These are phyloP conservation scores for Penicillium bialowiezense DNA, from an alignment of 495 filamentous ascomycete species.

Conservation along the genomic window DNA sequence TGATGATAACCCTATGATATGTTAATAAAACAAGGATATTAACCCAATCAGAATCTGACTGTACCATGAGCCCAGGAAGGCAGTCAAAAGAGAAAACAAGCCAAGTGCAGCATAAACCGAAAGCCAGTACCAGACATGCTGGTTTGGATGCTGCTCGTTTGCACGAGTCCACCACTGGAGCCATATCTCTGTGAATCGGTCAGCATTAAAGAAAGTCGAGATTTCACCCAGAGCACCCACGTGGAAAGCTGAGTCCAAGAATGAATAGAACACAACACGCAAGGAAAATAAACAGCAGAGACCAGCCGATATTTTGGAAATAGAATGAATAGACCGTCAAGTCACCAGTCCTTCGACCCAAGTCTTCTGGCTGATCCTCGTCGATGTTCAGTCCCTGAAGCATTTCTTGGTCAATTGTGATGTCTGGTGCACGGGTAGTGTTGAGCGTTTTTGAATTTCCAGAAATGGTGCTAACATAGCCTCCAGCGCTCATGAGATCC, in stretches of 20 bases:
- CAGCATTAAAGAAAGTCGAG: neutral
- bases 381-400: conserved; percentile 16
- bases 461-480: conserved; percentile 5
- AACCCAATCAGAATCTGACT: too few species aligned
- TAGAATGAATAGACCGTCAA: conserved; percentile 32
- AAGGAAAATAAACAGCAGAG: conserved; percentile 21
- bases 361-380: conserved; percentile 11
- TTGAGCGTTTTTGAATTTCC: neutral
- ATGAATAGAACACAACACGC: conserved; percentile 26
- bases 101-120: conserved; percentile 18
- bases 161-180: conserved; percentile 31
- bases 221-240: too few species aligned
- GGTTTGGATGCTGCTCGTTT: conserved; percentile 23
- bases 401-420: conserved; percentile 20
- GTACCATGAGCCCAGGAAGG: conserved; percentile 17
- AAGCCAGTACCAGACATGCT: conserved; percentile 31
- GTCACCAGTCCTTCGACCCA: conserved; percentile 33
- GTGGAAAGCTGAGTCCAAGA: conserved; percentile 15
- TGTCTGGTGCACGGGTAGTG: conserved; percentile 7
- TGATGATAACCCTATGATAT: conserved; percentile 13
- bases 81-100: conserved; percentile 10
- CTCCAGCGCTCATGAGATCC: conserved; percentile 7
- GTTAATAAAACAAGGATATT: too few species aligned
- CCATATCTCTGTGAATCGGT: conserved; percentile 23
- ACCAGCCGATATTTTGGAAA: conserved; percentile 26